Conservation (phyloP, 2,329 filamentous ascomycete species). For the Fusarium cyanostomum region DNA sequence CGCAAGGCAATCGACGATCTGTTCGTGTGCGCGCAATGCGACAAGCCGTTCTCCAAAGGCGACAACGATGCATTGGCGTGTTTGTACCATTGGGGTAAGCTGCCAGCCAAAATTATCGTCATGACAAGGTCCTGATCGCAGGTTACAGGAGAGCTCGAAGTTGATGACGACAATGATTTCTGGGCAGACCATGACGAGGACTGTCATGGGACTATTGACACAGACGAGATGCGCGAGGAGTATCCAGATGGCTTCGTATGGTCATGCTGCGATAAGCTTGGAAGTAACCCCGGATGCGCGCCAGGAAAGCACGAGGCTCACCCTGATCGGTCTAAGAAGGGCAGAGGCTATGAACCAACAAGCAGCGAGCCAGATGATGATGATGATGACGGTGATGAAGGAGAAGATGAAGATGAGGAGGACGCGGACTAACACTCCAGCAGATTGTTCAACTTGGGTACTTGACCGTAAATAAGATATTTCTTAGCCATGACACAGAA, state of each 20-base stretch:
- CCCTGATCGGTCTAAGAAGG: conserved; percentile 16
- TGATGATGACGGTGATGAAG: background rate
- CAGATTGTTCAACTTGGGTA: too few species aligned
- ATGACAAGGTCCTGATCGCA: background rate
- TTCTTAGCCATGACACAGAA: too few species aligned
- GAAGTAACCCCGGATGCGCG: conserved; percentile 20
- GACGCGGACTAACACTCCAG: background rate
- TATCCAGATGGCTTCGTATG: conserved; percentile 37
- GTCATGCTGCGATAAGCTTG: conserved; percentile 29
- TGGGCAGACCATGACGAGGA: conserved; percentile 29
- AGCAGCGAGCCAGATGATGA: background rate
- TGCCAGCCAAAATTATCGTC: background rate
- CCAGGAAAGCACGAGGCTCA: conserved; percentile 24
- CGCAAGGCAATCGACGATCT: conserved; percentile 31
- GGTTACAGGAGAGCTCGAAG: conserved; percentile 25
- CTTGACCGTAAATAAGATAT: too few species aligned
- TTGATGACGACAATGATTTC: conserved; percentile 7
- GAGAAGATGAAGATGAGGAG: background rate
- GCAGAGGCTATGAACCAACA: background rate
- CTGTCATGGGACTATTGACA: conserved; percentile 24
- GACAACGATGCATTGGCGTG: conserved; percentile 21
- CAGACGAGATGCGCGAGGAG: conserved; percentile 8
- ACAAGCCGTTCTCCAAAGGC: conserved; percentile 2
- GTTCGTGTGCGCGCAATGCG: conserved; percentile 30
- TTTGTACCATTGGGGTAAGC: conserved; percentile 21